Evolutionary conservation across 805 yeast genomes (phyloP), one percentile per base, ranked within the genome.

Genomic region (Hermanozyma aechmeae): DNA sequence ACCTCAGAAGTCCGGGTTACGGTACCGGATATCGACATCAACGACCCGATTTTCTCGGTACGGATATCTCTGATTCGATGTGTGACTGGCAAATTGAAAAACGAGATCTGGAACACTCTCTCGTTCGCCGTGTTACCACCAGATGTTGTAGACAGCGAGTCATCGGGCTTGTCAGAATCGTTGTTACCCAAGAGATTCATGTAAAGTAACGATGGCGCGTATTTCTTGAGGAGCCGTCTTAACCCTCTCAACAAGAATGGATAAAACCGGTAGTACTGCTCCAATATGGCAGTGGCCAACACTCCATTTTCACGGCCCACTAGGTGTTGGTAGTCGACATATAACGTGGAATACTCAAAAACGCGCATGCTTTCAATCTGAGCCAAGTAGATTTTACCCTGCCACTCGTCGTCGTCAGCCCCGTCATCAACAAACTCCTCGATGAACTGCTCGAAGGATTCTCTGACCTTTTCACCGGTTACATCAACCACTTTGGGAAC

Each of bases 1-100:
- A 92, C 96, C 58, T 92, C 97, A 14, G 93, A 79, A 0, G 97
- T 85, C 52, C 97, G 73, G 0, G 97, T 89, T 4, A 92, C 95
- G 0, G 98, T 92, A 32, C 97, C 98, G 6, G 89, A 76, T 19
- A 89, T 81, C 7, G 89, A 66, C 61, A 85, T 68, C 36, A 89
- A 66, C 7, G 81, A 67, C 11, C 97, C 98, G 33, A 92, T 79
- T 40, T 79, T 79, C 42, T 83, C 94, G 2, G 96, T 82, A 46
- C 92, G 71, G 33, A 92, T 69, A 48, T 89, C 97, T 49, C 98
- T 74, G 43, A 92, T 80, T 52, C 95, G 72, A 45, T 83, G 74
- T 12, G 80, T 69, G 0, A 83, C 60, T 1, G 96, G 95, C 32
- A 92, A 57, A 49, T 85, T 85, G 59, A 79, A 84, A 47, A 92